These are phyloP conservation scores for Prorocentrum cordatum DNA, from an alignment of 169 alveolate genomes.

Conservation along the genomic window DNA sequence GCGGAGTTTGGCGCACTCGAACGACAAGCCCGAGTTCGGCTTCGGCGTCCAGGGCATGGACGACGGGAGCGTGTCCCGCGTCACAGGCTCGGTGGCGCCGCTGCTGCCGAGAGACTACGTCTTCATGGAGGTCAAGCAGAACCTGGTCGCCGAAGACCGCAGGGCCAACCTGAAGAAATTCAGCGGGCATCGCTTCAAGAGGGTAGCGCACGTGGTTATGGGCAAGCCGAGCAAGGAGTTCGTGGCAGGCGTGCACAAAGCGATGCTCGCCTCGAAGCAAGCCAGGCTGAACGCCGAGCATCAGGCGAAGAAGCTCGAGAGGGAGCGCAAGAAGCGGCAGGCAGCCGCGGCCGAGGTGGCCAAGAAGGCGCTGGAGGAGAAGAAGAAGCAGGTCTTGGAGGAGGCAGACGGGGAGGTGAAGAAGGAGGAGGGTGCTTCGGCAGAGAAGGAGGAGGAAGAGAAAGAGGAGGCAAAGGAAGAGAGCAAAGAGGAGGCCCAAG, in stretches of 20 bases:
- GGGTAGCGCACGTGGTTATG: constrained; percentile 24
- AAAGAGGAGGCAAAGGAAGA: constrained; percentile 5
- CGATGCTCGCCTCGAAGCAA: not conserved
- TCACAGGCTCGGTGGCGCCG: constrained; percentile 5
- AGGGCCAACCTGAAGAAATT: not conserved
- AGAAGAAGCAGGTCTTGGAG: not conserved
- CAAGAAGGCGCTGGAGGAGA: not conserved
- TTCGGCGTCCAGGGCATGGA: no score
- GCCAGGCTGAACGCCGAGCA: not conserved
- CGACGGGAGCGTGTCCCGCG: not conserved
- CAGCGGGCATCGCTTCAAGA: not conserved
- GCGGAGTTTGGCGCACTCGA: no score
- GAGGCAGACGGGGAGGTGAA: constrained; percentile 1
- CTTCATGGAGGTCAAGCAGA: constrained; percentile 35
- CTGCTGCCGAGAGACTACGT: constrained; percentile 29
- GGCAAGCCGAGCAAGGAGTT: constrained; percentile 33
- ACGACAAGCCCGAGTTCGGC: no score
- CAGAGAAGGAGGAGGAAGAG: constrained; percentile 30
- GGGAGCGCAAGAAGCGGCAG: not conserved
- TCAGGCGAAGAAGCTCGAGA: not conserved
- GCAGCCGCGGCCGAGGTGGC: not conserved
- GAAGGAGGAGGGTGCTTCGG: not conserved
- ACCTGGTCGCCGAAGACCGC: constrained; percentile 31
- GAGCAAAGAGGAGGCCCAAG: not conserved
- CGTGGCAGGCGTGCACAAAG: not conserved